Evolutionary conservation across 1,139 yeast species (phyloP), one percentile per base, ranked within the genome.

Genomic region (Pichia sp.): DNA sequence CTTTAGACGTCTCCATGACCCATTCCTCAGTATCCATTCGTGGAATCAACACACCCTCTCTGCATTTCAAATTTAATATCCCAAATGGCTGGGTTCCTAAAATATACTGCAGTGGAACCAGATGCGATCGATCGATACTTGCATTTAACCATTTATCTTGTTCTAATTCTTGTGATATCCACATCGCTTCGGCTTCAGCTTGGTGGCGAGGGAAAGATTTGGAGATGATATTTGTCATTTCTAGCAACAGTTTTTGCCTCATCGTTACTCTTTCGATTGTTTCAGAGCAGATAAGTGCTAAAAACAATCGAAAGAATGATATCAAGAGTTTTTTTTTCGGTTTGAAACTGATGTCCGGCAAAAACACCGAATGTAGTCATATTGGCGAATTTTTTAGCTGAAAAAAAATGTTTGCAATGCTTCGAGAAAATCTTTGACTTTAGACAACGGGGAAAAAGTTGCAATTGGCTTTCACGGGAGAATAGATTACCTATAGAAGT

Each of bases 11-110:
- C 46, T 69, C 69, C 33, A 65, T 35, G 6, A 75, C 69, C 97
- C 97, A 90, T 56, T 87, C 96, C 59, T 92, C 97, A 0, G 98
- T 92, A 58, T 92, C 98, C 85, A 95, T 81, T 42, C 98, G 65
- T 0, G 98, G 98, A 38, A 92, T 88, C 49, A 92, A 65, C 2
- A 87, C 97, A 0, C 80, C 79, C 1, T 68, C 69, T 29, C 64
- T 56, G 56, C 96, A 86, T 33, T 57, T 52, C 3, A 92, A 70
- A 27, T 75, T 77, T 42, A 90, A 60, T 2, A 59, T 57, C 0
- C 95, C 95, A 66, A 92, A 92, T 1, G 97, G 97, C 64, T 90
- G 97, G 1, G 79, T 65, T 1, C 90, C 88, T 27, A 92, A 66
- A 7, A 92, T 75, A 60, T 92, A 88, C 61, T 92, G 97, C 35